Conservation (phyloP, 352 stramenopile genomes). For the Phytopythium aichiense region DNA sequence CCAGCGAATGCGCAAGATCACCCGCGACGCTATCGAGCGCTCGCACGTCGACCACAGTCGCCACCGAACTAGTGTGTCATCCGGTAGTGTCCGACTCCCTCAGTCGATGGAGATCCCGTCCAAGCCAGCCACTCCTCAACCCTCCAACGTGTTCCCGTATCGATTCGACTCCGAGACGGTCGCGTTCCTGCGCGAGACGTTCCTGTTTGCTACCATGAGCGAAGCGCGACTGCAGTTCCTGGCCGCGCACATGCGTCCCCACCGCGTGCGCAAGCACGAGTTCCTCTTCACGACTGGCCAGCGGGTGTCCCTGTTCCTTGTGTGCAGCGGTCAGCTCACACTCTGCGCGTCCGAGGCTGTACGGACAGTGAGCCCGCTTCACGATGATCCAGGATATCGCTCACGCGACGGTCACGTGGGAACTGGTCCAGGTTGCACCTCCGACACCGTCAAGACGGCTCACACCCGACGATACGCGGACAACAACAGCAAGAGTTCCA, state of each 20-base stretch:
- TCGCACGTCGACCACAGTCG: background rate
- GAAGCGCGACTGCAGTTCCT: constrained; percentile 34
- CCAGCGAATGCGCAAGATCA: constrained; percentile 20
- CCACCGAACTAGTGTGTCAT: background rate
- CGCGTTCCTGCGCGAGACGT: constrained; percentile 33
- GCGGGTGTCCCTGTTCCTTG: constrained; percentile 35
- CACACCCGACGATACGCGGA: background rate
- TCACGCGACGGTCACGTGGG: background rate
- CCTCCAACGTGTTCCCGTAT: constrained; percentile 8
- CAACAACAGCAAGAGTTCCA: background rate
- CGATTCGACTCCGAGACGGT: constrained; percentile 15
- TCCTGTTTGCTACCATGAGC: constrained; percentile 38
- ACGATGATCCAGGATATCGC: background rate
- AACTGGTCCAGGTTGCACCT: background rate
- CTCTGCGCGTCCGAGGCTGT: constrained; percentile 35
- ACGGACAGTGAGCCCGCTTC: constrained; percentile 1
- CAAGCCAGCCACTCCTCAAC: background rate
- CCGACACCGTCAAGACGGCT: background rate
- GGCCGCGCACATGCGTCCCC: constrained; percentile 29
- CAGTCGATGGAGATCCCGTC: background rate
- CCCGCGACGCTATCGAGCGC: constrained; percentile 6
- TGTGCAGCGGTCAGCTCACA: constrained; percentile 37
- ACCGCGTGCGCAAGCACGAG: constrained; percentile 32
- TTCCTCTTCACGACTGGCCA: constrained; percentile 58
- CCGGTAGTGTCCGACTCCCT: background rate